Percentiles rank a stretch among this genome's conserved stretches.
These are phyloP conservation scores for Aegilops tauschii DNA, from an alignment of 176 grass and related monocot species.

Conservation along the genomic window DNA sequence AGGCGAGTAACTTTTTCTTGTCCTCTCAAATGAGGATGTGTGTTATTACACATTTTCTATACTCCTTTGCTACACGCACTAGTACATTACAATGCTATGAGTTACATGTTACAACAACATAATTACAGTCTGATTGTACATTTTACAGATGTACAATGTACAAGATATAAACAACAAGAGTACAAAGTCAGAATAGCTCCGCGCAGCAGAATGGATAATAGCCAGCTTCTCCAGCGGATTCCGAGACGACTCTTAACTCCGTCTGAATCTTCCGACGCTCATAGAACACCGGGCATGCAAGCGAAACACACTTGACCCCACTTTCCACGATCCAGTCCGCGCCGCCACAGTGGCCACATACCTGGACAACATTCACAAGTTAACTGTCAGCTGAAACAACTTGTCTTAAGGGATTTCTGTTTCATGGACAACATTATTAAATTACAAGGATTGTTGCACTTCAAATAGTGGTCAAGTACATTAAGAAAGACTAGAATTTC, in stretches of 20 bases:
- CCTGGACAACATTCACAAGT: constrained; percentile 41
- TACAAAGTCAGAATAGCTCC: constrained; percentile 57
- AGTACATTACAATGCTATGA: constrained; percentile 31
- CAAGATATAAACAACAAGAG: constrained; percentile 3
- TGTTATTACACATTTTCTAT: neutral
- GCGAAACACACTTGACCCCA: constrained; percentile 75
- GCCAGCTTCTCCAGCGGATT: constrained; percentile 49
- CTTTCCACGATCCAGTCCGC: constrained; percentile 70
- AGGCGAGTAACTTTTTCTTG: neutral
- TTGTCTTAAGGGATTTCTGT: neutral
- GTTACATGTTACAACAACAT: constrained; percentile 52
- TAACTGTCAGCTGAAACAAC: neutral
- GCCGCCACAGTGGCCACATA: constrained; percentile 81
- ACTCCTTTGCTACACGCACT: neutral
- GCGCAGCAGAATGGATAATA: constrained; percentile 61
- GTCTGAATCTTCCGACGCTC: constrained; percentile 77
- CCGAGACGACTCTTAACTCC: constrained; percentile 50
- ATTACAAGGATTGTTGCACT: neutral
- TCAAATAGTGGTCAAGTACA: neutral
- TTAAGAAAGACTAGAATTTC: neutral
- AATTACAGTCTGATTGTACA: constrained; percentile 30
- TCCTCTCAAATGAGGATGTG: neutral
- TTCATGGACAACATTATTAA: neutral
- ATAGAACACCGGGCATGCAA: constrained; percentile 85
- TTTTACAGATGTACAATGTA: constrained; percentile 31